Base-by-base conservation (phyloP, 2,329 filamentous ascomycete species). In the Colletotrichum sp. region DNA sequence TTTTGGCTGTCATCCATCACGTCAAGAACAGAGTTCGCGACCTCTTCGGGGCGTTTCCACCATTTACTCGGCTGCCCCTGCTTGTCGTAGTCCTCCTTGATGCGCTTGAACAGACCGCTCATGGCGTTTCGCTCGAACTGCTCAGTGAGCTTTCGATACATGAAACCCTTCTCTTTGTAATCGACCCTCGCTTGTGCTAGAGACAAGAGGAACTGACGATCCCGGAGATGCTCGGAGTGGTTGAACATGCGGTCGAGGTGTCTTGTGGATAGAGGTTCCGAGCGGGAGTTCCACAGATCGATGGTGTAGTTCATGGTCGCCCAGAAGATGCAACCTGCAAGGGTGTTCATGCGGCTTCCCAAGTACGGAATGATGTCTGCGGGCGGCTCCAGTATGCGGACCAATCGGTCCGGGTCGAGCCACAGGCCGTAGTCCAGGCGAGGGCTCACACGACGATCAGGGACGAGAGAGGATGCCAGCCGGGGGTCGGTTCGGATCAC, bases 251-350 rank as follows among this genome's bases (percentile, higher is more conserved):
- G 64, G 26, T 75, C 73, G 10, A 75, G 43, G 4, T 43, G 43
- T 14, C 36, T 65, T 34, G 14, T 34, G 0, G 75, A 63, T 10
- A 32, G 56, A 7, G 58, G 28, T 4, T 58, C 34, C 3, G 62
- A n/a, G 34, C 69, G 75, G 9, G 68, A 58, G 36, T 76, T 64
- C 75, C 72, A 76, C 16, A 76, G 71, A 43, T 75, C 63, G 61
- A 72, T 38, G 55, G 64, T 70, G 66, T 76, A 74, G 36, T 69
- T 59, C 62, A 78, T 52, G 18, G 66, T 72, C 13, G 75, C 69
- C 77, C 77, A 78, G 62, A 78, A 77, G 14, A 78, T 73, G 58
- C 55, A 58, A 0, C 76, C 77, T 4, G 75, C 62, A 5, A 78
- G 62, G 26, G 74, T 78, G 7, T 36, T 7, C 30, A 55, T 63